Conservation (phyloP, 352 stramenopile species). For the Phytophthora fragariae region DNA sequence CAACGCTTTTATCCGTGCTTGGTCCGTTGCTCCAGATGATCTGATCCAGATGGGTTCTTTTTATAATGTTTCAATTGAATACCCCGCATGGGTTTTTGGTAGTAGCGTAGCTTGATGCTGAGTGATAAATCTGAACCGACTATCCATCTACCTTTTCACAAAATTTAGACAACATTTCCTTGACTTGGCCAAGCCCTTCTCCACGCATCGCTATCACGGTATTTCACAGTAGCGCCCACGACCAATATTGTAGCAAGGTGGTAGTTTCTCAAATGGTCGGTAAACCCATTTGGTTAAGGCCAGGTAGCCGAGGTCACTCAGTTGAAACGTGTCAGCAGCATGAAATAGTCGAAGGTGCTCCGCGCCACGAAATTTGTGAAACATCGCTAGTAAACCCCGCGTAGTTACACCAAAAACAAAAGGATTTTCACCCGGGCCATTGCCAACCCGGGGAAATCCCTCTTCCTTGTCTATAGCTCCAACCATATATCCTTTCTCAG, state of each 20-base stretch:
- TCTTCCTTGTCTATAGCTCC: not conserved
- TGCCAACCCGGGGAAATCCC: not conserved
- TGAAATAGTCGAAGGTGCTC: slow-evolving; percentile 13
- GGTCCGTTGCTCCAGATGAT: too few relatives aligned
- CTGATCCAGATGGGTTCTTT: too few relatives aligned
- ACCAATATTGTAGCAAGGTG: not conserved
- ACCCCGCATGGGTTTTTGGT: slow-evolving; percentile 12
- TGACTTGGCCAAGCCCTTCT: not conserved
- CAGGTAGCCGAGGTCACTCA: slow-evolving; percentile 9
- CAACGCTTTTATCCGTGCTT: too few relatives aligned
- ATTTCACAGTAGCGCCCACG: slow-evolving; percentile 1
- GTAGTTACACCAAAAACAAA: slow-evolving; percentile 12
- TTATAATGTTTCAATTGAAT: not conserved
- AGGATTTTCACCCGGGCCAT: not conserved
- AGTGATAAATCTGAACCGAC: slow-evolving; percentile 9
- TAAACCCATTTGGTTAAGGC: slow-evolving; percentile 14
- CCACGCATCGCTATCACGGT: not conserved
- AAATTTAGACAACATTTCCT: not conserved
- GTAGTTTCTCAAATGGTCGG: not conserved
- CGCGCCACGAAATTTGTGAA: not conserved
- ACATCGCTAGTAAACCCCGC: not conserved
- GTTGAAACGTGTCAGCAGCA: slow-evolving; percentile 7
- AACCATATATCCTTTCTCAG: not conserved
- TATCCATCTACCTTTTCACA: slow-evolving; percentile 11
- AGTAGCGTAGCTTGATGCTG: slow-evolving; percentile 5